These are phyloP conservation scores for Boletellus ananas DNA, from an alignment of 768 basidiomycete species.

Conservation along the genomic window DNA sequence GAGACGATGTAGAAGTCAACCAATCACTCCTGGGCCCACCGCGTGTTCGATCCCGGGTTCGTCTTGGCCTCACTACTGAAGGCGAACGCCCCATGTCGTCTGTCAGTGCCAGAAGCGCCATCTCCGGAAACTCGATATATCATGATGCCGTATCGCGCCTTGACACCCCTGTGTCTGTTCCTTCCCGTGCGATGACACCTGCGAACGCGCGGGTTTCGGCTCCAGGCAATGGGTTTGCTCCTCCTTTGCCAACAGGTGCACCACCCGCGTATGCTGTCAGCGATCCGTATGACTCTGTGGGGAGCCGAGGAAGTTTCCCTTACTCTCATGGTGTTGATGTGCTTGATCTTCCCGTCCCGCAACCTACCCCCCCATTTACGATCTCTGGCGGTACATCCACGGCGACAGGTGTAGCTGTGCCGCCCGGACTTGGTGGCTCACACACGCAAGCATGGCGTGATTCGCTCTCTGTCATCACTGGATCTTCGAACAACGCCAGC, in stretches of 20 bases:
- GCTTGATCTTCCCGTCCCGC: slow-evolving; percentile 56
- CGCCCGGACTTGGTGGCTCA: slow-evolving; percentile 38
- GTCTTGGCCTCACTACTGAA: slow-evolving; percentile 37
- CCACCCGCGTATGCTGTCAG: slow-evolving; percentile 30
- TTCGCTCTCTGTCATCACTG: slow-evolving; percentile 32
- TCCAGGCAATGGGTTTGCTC: slow-evolving; percentile 4
- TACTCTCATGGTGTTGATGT: slow-evolving; percentile 39
- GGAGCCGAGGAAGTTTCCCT: slow-evolving; percentile 22
- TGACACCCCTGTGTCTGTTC: slow-evolving; percentile 38
- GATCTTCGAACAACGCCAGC: slow-evolving; percentile 29
- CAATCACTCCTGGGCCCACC: slow-evolving; percentile 33
- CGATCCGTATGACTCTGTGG: slow-evolving; percentile 30
- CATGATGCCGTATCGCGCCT: slow-evolving; percentile 56
- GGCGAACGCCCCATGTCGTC: slow-evolving; percentile 55
- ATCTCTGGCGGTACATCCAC: slow-evolving; percentile 34
- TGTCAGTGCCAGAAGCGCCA: slow-evolving; percentile 50
- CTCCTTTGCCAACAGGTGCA: slow-evolving; percentile 22
- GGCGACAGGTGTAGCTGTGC: slow-evolving; percentile 15
- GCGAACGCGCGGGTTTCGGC: slow-evolving; percentile 25
- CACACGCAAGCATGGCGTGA: slow-evolving; percentile 33
- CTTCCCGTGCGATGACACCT: slow-evolving; percentile 48
- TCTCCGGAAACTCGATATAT: slow-evolving; percentile 55
- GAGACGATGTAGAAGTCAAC: slow-evolving; percentile 48
- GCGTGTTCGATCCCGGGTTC: slow-evolving; percentile 24
- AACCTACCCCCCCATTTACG: slow-evolving; percentile 50